Evolutionary conservation across 805 yeast genomes (phyloP).

Genomic region (Candida bentonensis): DNA sequence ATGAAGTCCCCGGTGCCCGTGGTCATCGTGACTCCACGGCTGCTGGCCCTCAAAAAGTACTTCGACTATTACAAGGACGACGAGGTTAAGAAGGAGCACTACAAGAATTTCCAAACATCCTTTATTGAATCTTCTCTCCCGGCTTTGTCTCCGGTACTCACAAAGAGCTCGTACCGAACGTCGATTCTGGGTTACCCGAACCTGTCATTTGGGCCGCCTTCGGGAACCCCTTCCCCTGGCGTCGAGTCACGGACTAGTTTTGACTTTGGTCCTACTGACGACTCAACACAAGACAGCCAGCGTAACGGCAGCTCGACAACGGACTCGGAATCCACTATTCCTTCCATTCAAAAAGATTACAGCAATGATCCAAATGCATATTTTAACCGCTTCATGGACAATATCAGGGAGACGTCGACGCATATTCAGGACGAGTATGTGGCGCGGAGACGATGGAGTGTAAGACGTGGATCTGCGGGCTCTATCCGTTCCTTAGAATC

Average conservation of each 20-base stretch:
- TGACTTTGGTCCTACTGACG: not conserved
- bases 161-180: not conserved
- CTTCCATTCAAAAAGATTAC: not conserved
- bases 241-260: not conserved
- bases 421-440: not conserved
- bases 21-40: constrained; percentile 38
- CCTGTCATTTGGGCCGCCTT: too few species aligned
- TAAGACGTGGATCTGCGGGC: not conserved
- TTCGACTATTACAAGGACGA: not conserved
- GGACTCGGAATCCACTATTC: not conserved
- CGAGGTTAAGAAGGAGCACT: not conserved
- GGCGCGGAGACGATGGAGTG: not conserved
- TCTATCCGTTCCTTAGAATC: not conserved
- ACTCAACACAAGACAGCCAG: not conserved
- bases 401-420: not conserved
- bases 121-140: not conserved
- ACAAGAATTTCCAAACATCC: not conserved
- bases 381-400: not conserved
- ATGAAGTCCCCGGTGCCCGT: constrained; percentile 52
- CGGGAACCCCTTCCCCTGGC: not conserved
- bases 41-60: constrained; percentile 5
- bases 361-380: not conserved
- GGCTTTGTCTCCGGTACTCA: not conserved
- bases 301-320: not conserved
- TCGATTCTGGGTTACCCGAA: not conserved